Evolutionary conservation across 768 basidiomycete genomes (phyloP), one percentile per base, ranked within the genome.

Genomic region (Termitomyces sp.): DNA sequence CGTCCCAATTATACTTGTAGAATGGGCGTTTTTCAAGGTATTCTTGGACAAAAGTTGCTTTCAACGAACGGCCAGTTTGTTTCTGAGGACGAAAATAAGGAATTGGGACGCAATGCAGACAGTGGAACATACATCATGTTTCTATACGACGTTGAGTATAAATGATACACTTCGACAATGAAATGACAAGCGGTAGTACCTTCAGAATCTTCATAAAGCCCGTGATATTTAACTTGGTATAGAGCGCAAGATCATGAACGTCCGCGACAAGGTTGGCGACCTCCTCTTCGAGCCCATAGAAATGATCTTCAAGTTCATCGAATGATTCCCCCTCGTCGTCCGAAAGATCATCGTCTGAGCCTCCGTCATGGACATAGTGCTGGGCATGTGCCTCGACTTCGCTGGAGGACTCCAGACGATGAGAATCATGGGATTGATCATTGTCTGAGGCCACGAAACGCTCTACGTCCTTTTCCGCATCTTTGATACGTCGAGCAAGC

Each of bases 131-230:
- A 94, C 93, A 68, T 97, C 94, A 69, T 98, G 94, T 87, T 98
- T 98, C 89, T 93, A 60, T 30, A 54, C 30, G 12, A 53, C 44
- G 62, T 59, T 50, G 47, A 37, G 54, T 19, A 28, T 46, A 15
- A 48, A 31, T 28, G 4, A 31, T 23, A 9, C n/a, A 5, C 14
- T 48, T 47, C 44, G n/a, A 50, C 21, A 35, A 31, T 15, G 31
- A 7, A 21, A 11, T 23, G 38, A 21, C 12, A 40, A 38, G 19
- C 15, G 19, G 42, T 37, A 0, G 30, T 58, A 88, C 90, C 81
- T 98, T 98, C 59, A 98, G 77, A 59, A 98, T 98, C 75, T 99
- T 99, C 80, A 98, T 89, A 70, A 99, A 99, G 10, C 97, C 97
- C 1, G 97, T 98, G 66, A 98, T 94, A 69, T 98, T 98, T 54